Conservation (phyloP, 768 basidiomycete species). For the Mycena leptocephala region DNA sequence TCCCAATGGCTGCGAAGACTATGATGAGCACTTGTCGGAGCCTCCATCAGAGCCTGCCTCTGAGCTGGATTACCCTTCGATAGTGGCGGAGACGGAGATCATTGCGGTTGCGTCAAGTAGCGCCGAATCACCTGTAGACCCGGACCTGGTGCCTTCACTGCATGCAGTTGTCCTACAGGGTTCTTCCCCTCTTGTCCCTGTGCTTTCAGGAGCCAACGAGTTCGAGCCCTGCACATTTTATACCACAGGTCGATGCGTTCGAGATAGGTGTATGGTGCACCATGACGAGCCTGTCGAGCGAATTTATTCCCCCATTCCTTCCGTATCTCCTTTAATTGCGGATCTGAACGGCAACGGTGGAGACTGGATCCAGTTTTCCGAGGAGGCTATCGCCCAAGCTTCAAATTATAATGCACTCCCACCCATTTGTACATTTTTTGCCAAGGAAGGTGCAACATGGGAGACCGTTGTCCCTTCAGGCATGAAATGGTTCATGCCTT, state of each 20-base stretch:
- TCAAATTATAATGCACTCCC: neutral
- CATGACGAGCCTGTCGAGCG: constrained; percentile 9
- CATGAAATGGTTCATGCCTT: neutral
- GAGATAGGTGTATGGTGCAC: constrained; percentile 20
- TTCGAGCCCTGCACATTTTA: constrained; percentile 30
- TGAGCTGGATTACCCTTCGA: neutral
- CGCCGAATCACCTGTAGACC: neutral
- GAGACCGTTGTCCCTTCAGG: neutral
- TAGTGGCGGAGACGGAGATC: neutral
- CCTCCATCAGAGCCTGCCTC: neutral
- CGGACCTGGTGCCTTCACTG: neutral
- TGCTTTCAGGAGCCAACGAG: neutral
- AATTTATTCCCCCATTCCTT: constrained; percentile 26
- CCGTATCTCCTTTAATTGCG: constrained; percentile 7
- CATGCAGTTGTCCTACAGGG: neutral
- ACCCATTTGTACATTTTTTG: neutral
- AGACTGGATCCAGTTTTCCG: constrained; percentile 29
- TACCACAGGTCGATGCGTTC: constrained; percentile 15
- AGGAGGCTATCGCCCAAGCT: neutral
- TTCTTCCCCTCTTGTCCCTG: neutral
- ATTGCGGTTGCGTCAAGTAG: neutral
- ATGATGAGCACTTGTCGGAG: neutral
- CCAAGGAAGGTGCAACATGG: neutral
- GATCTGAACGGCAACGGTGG: neutral
- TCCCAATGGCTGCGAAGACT: neutral